Base-by-base conservation (phyloP, 2,329 filamentous ascomycete genomes). In the Pezicula rhizophila region DNA sequence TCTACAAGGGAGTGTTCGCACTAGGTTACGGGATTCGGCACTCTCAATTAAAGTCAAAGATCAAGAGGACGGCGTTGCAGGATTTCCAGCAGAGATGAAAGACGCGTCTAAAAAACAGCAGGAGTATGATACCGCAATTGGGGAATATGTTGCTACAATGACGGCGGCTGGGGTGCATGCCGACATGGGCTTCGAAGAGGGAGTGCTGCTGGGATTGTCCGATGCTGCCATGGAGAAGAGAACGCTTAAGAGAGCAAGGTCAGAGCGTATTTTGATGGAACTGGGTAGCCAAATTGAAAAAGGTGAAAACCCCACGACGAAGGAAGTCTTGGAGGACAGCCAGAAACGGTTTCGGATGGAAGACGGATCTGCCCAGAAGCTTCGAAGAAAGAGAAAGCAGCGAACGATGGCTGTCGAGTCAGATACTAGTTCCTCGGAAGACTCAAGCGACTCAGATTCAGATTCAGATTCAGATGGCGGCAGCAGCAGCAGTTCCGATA, bases 1-100 rank as follows among this genome's bases (percentile, higher is more conserved):
- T 45, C 70, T 96, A 48, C 84, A 91, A 70, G 87, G 90, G 34
- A 80, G 79, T 52, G 83, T 83, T 5, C 81, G 89, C 47, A 79
- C 82, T 48, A 76, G 89, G 48, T 69, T 96, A 53, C 75, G 76
- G 35, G 76, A 88, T 59, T 73, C 78, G 48, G 88, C 88, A 20
- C 71, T 80, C 51, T 77, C 82, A 45, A 68, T 84, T 44, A 74
- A 82, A 56, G 70, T 75, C 47, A 73, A 75, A 57, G 76, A 84
- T 58, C 73, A 78, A 61, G 72, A 77, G 46, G 67, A 71, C 40
- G 74, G 73, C 23, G 59, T 64, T 20, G 56, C 52, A 40, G 76
- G 62, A 5, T 81, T 81, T 60, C 67, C 76, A 7, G 70, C 72
- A 35, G 68, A 73, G 33, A 75, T 72, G 54, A 68, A 47, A 6